Percentiles rank a stretch among this genome's conserved stretches.
Conservation (phyloP, 768 basidiomycete species). For the Nidularia sp. region DNA sequence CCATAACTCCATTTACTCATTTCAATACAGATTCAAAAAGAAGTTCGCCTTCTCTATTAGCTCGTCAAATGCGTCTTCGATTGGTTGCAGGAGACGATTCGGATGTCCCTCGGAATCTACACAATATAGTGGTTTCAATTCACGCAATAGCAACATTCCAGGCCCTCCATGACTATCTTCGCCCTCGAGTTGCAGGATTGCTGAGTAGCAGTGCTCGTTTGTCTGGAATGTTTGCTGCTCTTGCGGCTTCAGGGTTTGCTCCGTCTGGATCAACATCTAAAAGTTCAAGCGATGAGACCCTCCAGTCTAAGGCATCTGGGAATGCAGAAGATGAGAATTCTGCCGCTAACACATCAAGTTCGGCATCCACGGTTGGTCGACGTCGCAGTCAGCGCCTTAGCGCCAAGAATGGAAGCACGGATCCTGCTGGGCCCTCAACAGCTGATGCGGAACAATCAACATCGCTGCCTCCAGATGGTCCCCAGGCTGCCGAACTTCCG, state of each 20-base stretch:
- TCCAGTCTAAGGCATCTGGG: slow-evolving; percentile 23
- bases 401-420: slow-evolving; percentile 38
- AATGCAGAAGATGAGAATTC: slow-evolving; percentile 18
- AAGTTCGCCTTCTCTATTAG: slow-evolving; percentile 87
- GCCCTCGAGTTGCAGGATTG: slow-evolving; percentile 80
- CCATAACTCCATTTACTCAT: not conserved
- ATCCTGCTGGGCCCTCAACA: slow-evolving; percentile 28
- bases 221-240: slow-evolving; percentile 87
- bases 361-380: slow-evolving; percentile 35
- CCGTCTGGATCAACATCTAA: slow-evolving; percentile 36
- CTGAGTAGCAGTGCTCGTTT: slow-evolving; percentile 62
- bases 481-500: no score
- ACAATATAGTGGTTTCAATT: slow-evolving; percentile 94
- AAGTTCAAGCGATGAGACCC: slow-evolving; percentile 26
- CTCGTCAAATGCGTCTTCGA: slow-evolving; percentile 85
- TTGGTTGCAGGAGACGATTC: slow-evolving; percentile 87
- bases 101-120: slow-evolving; percentile 80
- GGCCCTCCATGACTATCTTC: slow-evolving; percentile 92
- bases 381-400: slow-evolving; percentile 83
- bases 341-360: slow-evolving; percentile 15
- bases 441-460: not conserved
- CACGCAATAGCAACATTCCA: slow-evolving; percentile 99
- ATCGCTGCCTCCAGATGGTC: not conserved
- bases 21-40: slow-evolving; percentile 71
- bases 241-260: slow-evolving; percentile 72